Conservation (phyloP, 345 rosid species). For the Populus nigra region DNA sequence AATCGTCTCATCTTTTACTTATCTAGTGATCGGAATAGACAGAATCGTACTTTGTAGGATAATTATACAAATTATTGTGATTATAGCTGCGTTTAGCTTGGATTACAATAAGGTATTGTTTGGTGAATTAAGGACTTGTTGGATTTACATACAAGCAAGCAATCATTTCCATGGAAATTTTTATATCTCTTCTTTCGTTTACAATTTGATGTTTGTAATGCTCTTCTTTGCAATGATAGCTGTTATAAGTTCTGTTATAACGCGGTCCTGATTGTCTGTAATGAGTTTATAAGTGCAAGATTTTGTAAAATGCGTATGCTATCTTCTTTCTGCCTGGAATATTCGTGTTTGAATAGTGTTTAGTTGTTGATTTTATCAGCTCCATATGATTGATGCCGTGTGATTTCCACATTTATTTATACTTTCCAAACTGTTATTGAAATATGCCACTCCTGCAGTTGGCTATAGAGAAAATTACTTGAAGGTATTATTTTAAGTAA, state of each 20-base stretch:
- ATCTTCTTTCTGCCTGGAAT: not conserved
- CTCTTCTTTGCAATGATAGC: not conserved
- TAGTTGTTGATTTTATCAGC: not conserved
- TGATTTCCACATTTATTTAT: not conserved
- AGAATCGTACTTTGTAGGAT: not conserved
- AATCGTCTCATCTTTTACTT: not conserved
- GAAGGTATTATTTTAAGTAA: not conserved
- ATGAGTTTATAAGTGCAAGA: not conserved
- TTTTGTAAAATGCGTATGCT: not conserved
- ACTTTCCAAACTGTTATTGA: too few relatives aligned
- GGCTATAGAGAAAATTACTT: not conserved
- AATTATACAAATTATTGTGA: not conserved
- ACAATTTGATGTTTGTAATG: not conserved
- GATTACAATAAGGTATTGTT: not conserved
- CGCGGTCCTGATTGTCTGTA: not conserved
- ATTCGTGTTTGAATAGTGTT: not conserved
- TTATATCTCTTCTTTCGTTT: not conserved
- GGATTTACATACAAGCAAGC: too few relatives aligned
- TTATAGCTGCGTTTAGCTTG: not conserved
- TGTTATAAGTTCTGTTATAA: not conserved
- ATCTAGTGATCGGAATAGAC: not conserved
- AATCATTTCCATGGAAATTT: not conserved
- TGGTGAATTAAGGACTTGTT: not conserved
- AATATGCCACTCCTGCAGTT: not conserved
- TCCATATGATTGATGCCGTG: too few relatives aligned